Evolutionary conservation across 495 filamentous ascomycete genomes (phyloP).

Genomic region (Podospora anserina): DNA sequence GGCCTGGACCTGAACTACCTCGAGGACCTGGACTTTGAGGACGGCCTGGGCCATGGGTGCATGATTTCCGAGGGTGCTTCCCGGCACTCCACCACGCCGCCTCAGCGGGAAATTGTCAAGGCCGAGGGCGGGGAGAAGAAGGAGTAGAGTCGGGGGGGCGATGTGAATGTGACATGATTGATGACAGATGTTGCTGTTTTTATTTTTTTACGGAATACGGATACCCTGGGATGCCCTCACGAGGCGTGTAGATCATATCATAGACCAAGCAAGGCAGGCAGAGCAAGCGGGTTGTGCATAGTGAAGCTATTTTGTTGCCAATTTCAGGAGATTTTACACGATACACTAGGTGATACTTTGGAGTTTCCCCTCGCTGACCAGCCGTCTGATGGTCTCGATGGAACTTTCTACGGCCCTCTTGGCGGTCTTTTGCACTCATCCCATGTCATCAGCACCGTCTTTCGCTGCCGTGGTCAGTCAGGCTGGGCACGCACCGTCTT

Average conservation of each 20-base stretch:
- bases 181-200: background rate
- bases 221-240: background rate
- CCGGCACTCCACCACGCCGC: background rate
- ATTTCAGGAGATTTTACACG: too few species aligned
- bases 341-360: background rate
- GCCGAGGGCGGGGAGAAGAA: conserved; percentile 1
- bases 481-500: conserved; percentile 4
- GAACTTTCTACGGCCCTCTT: conserved; percentile 40
- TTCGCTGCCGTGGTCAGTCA: background rate
- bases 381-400: conserved; percentile 36
- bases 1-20: conserved; percentile 67
- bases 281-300: too few species aligned
- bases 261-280: background rate
- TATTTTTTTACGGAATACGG: background rate
- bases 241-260: background rate
- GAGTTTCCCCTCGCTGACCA: conserved; percentile 35
- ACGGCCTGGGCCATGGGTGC: conserved; percentile 1
- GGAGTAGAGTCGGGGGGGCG: background rate
- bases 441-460: conserved; percentile 32
- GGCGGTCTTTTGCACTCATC: conserved; percentile 29
- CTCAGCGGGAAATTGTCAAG: conserved; percentile 1
- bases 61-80: conserved; percentile 6
- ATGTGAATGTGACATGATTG: conserved; percentile 1
- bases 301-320: too few species aligned
- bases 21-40: conserved; percentile 51